Evolutionary conservation across 768 basidiomycete species (phyloP).

Genomic region (Sarcodon sp.): DNA sequence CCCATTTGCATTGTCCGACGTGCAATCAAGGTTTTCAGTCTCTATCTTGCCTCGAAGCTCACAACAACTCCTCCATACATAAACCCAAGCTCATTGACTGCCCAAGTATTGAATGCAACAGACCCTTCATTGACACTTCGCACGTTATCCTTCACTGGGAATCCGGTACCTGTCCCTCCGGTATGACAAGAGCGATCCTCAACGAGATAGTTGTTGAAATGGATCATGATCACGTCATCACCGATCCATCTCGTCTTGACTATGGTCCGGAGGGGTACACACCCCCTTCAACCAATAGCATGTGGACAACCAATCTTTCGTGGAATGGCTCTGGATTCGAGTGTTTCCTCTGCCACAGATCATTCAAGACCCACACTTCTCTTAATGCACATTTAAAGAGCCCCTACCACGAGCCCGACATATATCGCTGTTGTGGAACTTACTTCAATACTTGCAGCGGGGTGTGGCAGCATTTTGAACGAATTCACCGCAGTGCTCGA

Average conservation of each 20-base stretch:
- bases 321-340: conserved; percentile 37
- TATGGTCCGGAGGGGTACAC: conserved; percentile 15
- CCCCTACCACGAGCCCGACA: too few species aligned
- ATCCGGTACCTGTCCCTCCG: conserved; percentile 40
- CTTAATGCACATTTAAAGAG: too few species aligned
- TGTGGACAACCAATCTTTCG: conserved; percentile 22
- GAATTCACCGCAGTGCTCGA: too few species aligned
- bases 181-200: conserved; percentile 24
- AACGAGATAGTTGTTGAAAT: conserved; percentile 26
- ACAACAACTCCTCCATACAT: conserved; percentile 43
- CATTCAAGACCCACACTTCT: too few species aligned
- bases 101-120: conserved; percentile 28
- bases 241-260: conserved; percentile 39
- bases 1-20: too few species aligned
- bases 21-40: too few species aligned
- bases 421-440: too few species aligned
- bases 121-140: conserved; percentile 35
- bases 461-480: too few species aligned
- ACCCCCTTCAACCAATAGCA: too few species aligned
- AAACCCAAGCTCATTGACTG: conserved; percentile 22
- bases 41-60: conserved; percentile 30
- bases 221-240: conserved; percentile 38
- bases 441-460: too few species aligned
- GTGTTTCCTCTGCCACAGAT: too few species aligned
- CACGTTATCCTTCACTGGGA: conserved; percentile 55